These are phyloP conservation scores for Entrophospora sp. DNA, from an alignment of 192 early-diverging fungal species.

Conservation along the genomic window DNA sequence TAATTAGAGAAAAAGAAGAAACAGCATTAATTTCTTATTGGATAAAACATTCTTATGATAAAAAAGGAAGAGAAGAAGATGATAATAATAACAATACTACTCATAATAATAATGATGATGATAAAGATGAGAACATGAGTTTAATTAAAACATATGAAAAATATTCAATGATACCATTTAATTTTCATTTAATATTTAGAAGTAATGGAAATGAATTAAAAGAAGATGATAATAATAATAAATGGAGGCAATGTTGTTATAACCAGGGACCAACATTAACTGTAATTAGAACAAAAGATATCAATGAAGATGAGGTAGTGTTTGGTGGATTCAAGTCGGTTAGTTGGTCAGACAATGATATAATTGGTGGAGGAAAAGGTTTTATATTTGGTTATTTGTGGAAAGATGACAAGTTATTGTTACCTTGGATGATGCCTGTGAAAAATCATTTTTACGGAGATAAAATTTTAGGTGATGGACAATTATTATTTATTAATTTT, in stretches of 20 bases:
- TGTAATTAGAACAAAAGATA: constrained; percentile 5
- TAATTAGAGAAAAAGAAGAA: constrained; percentile 1
- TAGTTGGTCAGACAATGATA: background rate
- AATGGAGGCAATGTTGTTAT: background rate
- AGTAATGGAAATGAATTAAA: background rate
- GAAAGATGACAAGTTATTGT: background rate
- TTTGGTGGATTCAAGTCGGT: constrained; percentile 1
- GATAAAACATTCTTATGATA: background rate
- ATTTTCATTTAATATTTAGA: constrained; percentile 8
- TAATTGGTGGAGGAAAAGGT: background rate
- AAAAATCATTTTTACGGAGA: background rate
- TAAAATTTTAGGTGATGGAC: background rate
- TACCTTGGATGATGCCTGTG: background rate
- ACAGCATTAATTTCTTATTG: background rate
- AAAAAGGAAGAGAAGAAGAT: too few relatives aligned
- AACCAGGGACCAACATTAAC: background rate
- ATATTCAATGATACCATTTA: background rate
- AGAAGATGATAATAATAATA: background rate
- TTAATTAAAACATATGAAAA: background rate
- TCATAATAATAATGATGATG: background rate
- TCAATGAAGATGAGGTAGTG: constrained; percentile 8
- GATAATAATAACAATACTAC: too few relatives aligned
- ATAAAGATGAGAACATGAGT: too few relatives aligned
- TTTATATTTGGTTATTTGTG: constrained; percentile 6
- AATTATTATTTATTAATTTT: background rate